phyloP scores from a whole-genome alignment of 257 asterid species.

The Verbascum thapsus region DNA sequence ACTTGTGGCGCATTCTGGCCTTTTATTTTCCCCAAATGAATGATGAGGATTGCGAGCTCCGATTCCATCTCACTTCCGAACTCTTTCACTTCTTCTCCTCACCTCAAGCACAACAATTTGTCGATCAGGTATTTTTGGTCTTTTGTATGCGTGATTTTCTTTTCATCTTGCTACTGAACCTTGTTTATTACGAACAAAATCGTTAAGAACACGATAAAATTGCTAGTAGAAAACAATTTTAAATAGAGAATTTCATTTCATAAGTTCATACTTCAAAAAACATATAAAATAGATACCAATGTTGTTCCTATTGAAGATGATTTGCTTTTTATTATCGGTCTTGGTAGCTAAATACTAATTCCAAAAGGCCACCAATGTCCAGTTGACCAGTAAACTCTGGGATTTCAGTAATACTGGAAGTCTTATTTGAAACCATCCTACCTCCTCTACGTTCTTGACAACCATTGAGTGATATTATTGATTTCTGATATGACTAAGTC shows the following conservation, averaged over 20 bases:
- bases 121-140: conserved; percentile 63
- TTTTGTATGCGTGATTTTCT: conserved; percentile 6
- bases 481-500: not conserved
- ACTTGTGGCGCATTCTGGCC: conserved; percentile 47
- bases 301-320: not conserved
- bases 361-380: not conserved
- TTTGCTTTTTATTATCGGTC: not conserved
- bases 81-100: conserved; percentile 69
- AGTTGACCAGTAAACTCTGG: not conserved
- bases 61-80: conserved; percentile 57
- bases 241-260: too few relatives aligned
- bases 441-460: too few relatives aligned
- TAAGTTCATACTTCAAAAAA: not conserved
- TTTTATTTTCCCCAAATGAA: conserved; percentile 57
- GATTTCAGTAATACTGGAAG: not conserved
- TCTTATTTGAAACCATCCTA: conserved; percentile 19
- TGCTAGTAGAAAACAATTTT: not conserved
- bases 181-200: not conserved
- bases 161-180: not conserved
- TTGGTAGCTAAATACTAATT: not conserved
- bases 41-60: conserved; percentile 50
- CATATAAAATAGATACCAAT: not conserved
- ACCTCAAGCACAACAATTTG: conserved; percentile 44
- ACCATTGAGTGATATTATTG: conserved; percentile 24
- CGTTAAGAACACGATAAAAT: not conserved